These are phyloP conservation scores for Pezicula radicicola DNA, from an alignment of 2,329 filamentous ascomycete species.

Conservation along the genomic window DNA sequence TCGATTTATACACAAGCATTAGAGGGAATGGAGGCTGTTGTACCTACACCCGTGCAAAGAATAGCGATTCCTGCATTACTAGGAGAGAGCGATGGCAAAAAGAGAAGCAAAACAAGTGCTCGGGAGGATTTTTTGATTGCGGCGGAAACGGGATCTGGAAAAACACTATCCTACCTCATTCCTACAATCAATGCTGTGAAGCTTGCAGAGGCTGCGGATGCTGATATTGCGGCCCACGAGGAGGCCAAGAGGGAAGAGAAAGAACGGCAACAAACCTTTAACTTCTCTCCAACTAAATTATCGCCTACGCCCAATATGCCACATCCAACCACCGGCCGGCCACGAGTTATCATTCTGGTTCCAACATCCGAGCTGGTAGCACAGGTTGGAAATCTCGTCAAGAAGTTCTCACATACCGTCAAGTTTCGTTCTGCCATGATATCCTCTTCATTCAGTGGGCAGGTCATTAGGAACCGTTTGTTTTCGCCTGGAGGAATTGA, in stretches of 20 bases:
- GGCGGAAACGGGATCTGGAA: slow-evolving; percentile 95
- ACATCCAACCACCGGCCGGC: slow-evolving; percentile 73
- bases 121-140: slow-evolving; percentile 71
- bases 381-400: slow-evolving; percentile 80
- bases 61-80: slow-evolving; percentile 83
- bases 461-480: slow-evolving; percentile 78
- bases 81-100: slow-evolving; percentile 46
- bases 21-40: slow-evolving; percentile 68
- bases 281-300: slow-evolving; percentile 42
- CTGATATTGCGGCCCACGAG: slow-evolving; percentile 54
- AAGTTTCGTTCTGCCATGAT: slow-evolving; percentile 86
- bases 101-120: slow-evolving; percentile 27
- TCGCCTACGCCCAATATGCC: slow-evolving; percentile 60
- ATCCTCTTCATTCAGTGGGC: slow-evolving; percentile 72
- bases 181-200: slow-evolving; percentile 86
- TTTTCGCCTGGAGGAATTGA: slow-evolving; percentile 83
- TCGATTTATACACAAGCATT: slow-evolving; percentile 73
- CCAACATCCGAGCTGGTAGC: slow-evolving; percentile 89
- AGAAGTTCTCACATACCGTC: slow-evolving; percentile 76
- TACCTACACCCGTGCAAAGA: slow-evolving; percentile 84
- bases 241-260: slow-evolving; percentile 56
- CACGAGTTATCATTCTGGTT: slow-evolving; percentile 80
- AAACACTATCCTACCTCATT: slow-evolving; percentile 89
- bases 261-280: slow-evolving; percentile 54
- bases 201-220: slow-evolving; percentile 62